Evolutionary conservation across 306 rosid species (phyloP).

Genomic region (Casuarina equisetifolia): DNA sequence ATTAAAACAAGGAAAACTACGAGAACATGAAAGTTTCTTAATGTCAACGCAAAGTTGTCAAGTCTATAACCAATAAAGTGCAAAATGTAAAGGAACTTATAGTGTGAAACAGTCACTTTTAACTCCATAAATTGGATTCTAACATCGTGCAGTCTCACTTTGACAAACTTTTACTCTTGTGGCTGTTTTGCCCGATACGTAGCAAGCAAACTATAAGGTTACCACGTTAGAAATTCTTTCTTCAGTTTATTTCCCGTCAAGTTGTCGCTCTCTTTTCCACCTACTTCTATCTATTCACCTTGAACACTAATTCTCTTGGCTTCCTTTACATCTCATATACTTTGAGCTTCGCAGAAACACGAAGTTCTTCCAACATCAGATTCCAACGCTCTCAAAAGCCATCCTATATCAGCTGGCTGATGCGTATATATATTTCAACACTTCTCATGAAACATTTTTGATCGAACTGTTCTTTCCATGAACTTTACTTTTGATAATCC

Average conservation of each 20-base stretch:
- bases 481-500: background rate
- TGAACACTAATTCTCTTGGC: background rate
- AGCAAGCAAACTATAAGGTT: background rate
- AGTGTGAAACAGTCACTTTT: background rate
- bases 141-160: background rate
- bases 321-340: background rate
- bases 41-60: background rate
- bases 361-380: background rate
- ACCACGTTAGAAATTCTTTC: background rate
- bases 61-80: background rate
- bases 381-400: background rate
- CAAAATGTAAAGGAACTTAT: background rate
- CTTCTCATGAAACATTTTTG: background rate
- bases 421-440: background rate
- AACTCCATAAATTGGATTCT: background rate
- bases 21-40: background rate
- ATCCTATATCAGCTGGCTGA: background rate
- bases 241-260: background rate
- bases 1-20: background rate
- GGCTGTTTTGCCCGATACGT: background rate
- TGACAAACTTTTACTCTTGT: background rate
- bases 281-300: background rate
- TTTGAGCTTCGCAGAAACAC: background rate
- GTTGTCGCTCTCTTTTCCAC: background rate
- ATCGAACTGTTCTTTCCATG: background rate